phyloP scores from a whole-genome alignment of 139 green algal genomes.

The Chlorella vulgaris region DNA sequence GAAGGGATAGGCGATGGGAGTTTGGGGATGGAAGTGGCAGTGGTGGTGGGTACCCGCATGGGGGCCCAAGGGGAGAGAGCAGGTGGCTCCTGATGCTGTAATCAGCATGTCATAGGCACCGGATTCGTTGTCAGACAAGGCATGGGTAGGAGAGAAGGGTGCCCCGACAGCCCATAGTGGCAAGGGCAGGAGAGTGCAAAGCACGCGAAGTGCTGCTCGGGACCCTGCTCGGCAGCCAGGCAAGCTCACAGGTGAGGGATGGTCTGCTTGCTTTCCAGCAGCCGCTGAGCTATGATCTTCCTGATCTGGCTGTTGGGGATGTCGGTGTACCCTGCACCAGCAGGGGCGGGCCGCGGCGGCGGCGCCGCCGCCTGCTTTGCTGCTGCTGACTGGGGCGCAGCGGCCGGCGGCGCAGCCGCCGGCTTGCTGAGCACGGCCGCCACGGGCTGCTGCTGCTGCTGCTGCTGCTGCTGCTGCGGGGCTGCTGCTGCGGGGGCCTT shows the following conservation, averaged over 20 bases:
- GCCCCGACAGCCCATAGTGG: too few species aligned
- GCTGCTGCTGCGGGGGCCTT: constrained; percentile 8
- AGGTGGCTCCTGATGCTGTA: too few species aligned
- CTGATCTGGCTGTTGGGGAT: constrained; percentile 81
- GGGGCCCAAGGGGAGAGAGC: too few species aligned
- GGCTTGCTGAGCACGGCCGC: neutral
- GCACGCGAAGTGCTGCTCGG: neutral
- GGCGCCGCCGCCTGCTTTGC: constrained; percentile 8
- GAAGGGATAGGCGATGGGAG: neutral
- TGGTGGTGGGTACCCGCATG: neutral
- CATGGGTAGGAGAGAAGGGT: too few species aligned
- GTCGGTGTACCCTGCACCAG: constrained; percentile 63
- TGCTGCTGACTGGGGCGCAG: constrained; percentile 28
- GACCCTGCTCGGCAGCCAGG: neutral
- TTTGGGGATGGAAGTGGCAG: neutral
- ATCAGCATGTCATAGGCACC: too few species aligned
- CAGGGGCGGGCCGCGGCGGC: neutral
- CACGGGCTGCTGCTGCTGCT: constrained; percentile 5
- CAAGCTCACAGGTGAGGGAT: constrained; percentile 72
- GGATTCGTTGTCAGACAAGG: too few species aligned
- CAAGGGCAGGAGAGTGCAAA: neutral
- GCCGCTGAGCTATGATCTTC: constrained; percentile 84
- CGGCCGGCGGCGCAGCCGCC: constrained; percentile 31
- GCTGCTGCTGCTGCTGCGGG: constrained; percentile 10
- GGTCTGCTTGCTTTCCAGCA: constrained; percentile 89